Conservation (phyloP, 495 filamentous ascomycete genomes). For the Penicillium parvum region DNA sequence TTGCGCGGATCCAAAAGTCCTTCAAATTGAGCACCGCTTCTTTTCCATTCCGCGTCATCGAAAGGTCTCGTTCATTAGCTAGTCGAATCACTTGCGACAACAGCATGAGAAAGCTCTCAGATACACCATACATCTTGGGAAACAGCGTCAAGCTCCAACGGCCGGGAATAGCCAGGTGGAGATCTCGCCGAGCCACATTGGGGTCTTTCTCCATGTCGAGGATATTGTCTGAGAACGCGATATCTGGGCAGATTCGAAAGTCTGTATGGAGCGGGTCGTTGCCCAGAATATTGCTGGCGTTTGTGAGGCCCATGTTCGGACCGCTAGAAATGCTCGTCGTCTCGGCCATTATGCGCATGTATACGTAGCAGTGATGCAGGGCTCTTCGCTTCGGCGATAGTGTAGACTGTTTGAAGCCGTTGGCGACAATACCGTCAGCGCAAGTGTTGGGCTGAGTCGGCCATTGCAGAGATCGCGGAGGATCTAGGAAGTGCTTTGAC, state of each 20-base stretch:
- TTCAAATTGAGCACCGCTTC: conserved; percentile 4
- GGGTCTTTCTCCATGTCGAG: conserved; percentile 23
- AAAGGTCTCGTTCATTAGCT: conserved; percentile 21
- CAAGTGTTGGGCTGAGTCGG: conserved; percentile 12
- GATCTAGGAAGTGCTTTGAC: no score
- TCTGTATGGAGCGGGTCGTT: conserved; percentile 1
- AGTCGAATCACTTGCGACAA: conserved; percentile 22
- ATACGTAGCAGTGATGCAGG: conserved; percentile 22
- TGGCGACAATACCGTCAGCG: conserved; percentile 16
- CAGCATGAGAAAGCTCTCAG: conserved; percentile 21
- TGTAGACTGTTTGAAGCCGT: conserved; percentile 11
- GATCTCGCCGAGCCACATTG: conserved; percentile 14
- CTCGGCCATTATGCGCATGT: conserved; percentile 26
- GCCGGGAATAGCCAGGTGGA: conserved; percentile 22
- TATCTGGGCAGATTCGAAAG: conserved; percentile 12
- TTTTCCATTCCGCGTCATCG: neutral
- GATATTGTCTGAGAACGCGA: conserved; percentile 10
- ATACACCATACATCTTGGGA: conserved; percentile 19
- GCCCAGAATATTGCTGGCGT: neutral
- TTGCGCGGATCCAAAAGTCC: conserved; percentile 20
- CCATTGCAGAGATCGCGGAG: conserved; percentile 14
- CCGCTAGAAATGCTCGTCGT: conserved; percentile 15
- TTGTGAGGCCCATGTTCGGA: neutral
- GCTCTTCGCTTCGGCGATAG: conserved; percentile 18
- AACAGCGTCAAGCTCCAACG: conserved; percentile 19